phyloP scores from a whole-genome alignment of 495 filamentous ascomycete genomes.

The Usnea hakonensis region DNA sequence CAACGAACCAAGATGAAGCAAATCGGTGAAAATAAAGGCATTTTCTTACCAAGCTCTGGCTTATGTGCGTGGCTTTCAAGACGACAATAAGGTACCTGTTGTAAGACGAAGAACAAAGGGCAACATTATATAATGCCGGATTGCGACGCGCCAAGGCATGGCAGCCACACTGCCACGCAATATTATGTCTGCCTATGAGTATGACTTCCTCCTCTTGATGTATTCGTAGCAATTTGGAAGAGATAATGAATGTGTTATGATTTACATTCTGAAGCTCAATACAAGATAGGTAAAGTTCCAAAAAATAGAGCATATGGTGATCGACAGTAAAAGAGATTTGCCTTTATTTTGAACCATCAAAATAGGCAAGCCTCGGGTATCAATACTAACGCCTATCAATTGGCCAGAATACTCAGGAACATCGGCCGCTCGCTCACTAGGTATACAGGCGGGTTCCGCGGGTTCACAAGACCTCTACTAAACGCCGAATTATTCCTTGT shows the following conservation, averaged over 20 bases:
- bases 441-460: neutral
- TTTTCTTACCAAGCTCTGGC: too few relatives aligned
- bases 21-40: too few relatives aligned
- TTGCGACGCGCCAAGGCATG: neutral
- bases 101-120: too few relatives aligned
- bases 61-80: too few relatives aligned
- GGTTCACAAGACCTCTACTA: neutral
- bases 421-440: neutral
- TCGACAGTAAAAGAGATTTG: neutral
- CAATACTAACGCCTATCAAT: neutral
- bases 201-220: neutral
- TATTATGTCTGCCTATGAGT: neutral
- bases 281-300: too few relatives aligned
- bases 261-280: too few relatives aligned
- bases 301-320: neutral
- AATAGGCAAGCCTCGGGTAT: neutral
- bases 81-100: too few relatives aligned
- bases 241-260: too few relatives aligned
- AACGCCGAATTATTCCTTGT: neutral
- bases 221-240: too few relatives aligned
- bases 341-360: neutral
- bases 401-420: neutral
- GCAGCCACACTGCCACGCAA: constrained; percentile 3
- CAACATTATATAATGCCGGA: too few relatives aligned
- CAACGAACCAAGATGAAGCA: neutral